These are phyloP conservation scores for Arctium minus DNA, from an alignment of 129 eudicot genomes.

Conservation along the genomic window DNA sequence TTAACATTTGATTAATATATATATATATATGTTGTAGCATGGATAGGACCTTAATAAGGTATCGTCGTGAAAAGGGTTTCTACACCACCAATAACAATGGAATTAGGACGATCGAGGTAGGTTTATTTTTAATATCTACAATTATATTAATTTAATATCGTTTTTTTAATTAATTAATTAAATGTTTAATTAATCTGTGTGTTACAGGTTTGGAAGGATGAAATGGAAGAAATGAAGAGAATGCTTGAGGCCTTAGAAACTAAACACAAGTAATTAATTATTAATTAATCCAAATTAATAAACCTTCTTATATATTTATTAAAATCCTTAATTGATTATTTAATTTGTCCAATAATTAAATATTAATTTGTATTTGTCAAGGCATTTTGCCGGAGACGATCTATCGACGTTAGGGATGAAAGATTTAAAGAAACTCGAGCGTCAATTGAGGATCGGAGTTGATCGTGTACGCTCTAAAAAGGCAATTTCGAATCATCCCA, in stretches of 20 bases:
- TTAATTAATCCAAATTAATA: neutral
- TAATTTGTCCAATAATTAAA: neutral
- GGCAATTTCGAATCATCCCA: conserved; percentile 8
- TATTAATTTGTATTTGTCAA: neutral
- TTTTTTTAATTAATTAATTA: neutral
- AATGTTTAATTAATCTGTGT: neutral
- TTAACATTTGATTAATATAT: neutral
- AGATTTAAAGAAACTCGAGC: conserved; percentile 49
- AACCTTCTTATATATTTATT: neutral
- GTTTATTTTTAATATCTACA: neutral
- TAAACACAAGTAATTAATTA: conserved; percentile 28
- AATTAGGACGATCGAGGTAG: conserved; percentile 33
- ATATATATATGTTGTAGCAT: conserved; percentile 14
- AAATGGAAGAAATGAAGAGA: conserved; percentile 49
- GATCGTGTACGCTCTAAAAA: conserved; percentile 51
- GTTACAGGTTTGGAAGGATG: conserved; percentile 43
- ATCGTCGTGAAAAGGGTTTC: conserved; percentile 40
- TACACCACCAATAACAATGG: conserved; percentile 20
- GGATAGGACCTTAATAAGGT: conserved; percentile 44
- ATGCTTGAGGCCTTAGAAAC: conserved; percentile 39
- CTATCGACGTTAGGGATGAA: conserved; percentile 42
- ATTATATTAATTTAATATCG: neutral
- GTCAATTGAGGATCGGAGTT: conserved; percentile 49
- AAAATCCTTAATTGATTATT: neutral
- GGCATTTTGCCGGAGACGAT: conserved; percentile 54